phyloP scores from a whole-genome alignment of 2,329 filamentous ascomycete species.

The Ophiostoma himal-ulmi region DNA sequence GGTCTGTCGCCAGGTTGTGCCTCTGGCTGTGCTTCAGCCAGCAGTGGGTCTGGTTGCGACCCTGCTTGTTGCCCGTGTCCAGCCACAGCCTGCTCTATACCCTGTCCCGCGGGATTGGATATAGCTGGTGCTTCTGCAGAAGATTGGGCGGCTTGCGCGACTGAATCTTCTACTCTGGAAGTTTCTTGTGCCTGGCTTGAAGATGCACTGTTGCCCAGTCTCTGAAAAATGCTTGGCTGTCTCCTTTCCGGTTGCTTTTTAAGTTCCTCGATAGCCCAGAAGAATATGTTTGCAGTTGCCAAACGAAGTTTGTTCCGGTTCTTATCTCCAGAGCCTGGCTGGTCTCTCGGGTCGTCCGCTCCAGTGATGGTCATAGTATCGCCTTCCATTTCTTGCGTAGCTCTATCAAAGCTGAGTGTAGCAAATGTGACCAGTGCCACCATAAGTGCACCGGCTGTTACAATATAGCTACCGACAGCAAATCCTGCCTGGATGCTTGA shows the following conservation, averaged over 20 bases:
- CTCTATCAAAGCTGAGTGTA: neutral
- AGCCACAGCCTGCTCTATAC: neutral
- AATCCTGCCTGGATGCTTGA: neutral
- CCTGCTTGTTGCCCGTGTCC: neutral
- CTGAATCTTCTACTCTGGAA: too few relatives aligned
- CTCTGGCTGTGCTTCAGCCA: neutral
- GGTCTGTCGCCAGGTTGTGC: neutral
- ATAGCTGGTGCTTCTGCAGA: neutral
- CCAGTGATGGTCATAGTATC: neutral
- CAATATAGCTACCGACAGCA: neutral
- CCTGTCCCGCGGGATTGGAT: too few relatives aligned
- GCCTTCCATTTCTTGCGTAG: neutral
- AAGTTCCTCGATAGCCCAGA: too few relatives aligned
- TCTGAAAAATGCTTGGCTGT: too few relatives aligned
- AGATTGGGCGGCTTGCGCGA: too few relatives aligned
- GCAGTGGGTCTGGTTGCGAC: neutral
- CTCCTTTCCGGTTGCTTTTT: too few relatives aligned
- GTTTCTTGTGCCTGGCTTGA: too few relatives aligned
- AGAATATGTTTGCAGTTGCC: too few relatives aligned
- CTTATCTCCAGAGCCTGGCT: too few relatives aligned
- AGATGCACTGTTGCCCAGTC: too few relatives aligned
- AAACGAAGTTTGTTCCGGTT: too few relatives aligned
- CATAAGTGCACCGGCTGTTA: neutral
- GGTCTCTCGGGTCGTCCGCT: too few relatives aligned
- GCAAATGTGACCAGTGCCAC: neutral